Evolutionary conservation across 2,329 filamentous ascomycete species (phyloP), one percentile per base, ranked within the genome.

Genomic region (Verticillium nubilum): DNA sequence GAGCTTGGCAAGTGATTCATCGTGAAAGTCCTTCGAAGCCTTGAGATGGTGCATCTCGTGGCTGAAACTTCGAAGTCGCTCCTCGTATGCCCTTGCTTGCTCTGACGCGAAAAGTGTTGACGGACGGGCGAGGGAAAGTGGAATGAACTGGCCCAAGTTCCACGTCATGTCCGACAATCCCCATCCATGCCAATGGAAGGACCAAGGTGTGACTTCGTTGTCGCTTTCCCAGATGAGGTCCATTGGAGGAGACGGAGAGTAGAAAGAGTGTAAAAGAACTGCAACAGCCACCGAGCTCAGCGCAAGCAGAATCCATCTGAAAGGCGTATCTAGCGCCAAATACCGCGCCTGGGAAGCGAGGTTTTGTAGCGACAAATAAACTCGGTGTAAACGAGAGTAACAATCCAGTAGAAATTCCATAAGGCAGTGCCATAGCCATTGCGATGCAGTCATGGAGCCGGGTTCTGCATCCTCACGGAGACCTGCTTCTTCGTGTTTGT

Each of bases 1-100:
- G 2, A 89, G 67, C 33, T 76, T 76, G 15, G 76, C 65, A 5
- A 80, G 65, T 0, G 76, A 72, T 2, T 67, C 68, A 0, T 74
- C 67, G 23, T 80, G 75, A 1, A 76, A 65, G 10, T 70, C 68
- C 31, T 61, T 62, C 3, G 71, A 64, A 5, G 69, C 65, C 23
- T 67, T 67, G 53, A 77, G 57, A 5, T 65, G 58, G 6, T 68
- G 63, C 4, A 76, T 62, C 28, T 70, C 70, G 9, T 68, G 67
- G 26, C 70, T 65, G 53, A 73, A 68, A 35, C 66, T 66, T 42
- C 64, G 62, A n/a, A 63, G 58, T 23, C 60, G 50, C 23, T 54
- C 54, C 25, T 56, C 15, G 15, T 60, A 58, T 27, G 61, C 61
- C n/a, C 57, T 57, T 1, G 59, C 55, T 7, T 63, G 59, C 5